Evolutionary conservation across 1,284 basidiomycete species (phyloP).

Genomic region (Ceratobasidium sp.): DNA sequence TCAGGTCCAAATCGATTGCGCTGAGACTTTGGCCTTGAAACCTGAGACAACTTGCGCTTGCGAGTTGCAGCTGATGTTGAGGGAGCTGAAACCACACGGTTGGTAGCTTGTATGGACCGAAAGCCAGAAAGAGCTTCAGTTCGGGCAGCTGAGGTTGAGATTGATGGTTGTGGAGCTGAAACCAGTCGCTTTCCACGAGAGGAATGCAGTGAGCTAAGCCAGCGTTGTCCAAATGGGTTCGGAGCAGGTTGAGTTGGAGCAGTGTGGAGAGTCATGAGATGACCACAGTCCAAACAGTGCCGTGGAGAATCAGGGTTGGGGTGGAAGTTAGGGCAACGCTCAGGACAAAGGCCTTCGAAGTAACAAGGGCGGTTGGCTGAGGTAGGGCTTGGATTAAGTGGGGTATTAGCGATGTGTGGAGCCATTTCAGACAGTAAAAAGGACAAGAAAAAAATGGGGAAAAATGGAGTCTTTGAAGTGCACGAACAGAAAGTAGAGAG

Average conservation of each 20-base stretch:
- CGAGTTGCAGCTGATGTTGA: neutral
- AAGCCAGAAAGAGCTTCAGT: neutral
- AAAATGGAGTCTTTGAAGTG: neutral
- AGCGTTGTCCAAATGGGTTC: neutral
- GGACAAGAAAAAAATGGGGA: neutral
- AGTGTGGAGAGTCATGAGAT: neutral
- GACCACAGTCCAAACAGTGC: neutral
- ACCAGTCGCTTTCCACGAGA: neutral
- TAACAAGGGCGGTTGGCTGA: neutral
- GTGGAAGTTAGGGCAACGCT: neutral
- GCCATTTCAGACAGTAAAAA: neutral
- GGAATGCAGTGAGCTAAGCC: neutral
- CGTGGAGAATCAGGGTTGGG: neutral
- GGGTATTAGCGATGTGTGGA: neutral
- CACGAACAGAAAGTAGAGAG: neutral
- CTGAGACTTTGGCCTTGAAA: neutral
- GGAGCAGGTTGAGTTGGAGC: neutral
- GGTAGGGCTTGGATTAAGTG: neutral
- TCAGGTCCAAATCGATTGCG: neutral
- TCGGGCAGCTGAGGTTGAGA: neutral
- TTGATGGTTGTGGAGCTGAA: neutral
- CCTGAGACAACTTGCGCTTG: constrained; percentile 3
- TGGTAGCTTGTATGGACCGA: neutral
- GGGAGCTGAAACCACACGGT: neutral
- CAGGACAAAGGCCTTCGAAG: neutral